Conservation (phyloP, 1,284 basidiomycete genomes). For the Moniliella sp. region DNA sequence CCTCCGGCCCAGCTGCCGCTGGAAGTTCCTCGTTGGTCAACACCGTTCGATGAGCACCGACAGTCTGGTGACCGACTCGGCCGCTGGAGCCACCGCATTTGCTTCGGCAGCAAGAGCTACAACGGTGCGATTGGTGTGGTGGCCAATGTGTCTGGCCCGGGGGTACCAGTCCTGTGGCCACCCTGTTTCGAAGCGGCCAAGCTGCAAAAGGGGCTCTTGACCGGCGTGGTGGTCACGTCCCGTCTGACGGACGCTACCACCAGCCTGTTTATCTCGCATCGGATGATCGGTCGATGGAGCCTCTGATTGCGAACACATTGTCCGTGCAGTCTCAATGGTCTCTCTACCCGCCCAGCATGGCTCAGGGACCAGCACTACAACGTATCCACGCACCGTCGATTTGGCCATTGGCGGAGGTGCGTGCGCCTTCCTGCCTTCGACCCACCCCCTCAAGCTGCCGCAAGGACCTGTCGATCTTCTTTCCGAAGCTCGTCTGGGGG, state of each 20-base stretch:
- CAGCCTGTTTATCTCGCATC: slow-evolving; percentile 32
- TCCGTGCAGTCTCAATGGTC: slow-evolving; percentile 8
- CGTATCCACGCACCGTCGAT: slow-evolving; percentile 21
- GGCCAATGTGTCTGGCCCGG: slow-evolving; percentile 32
- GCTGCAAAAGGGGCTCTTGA: slow-evolving; percentile 23
- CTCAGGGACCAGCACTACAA: slow-evolving; percentile 11
- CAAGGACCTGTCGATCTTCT: slow-evolving; percentile 29
- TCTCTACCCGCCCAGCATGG: slow-evolving; percentile 20
- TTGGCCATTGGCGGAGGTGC: slow-evolving; percentile 34
- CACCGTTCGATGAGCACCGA: slow-evolving; percentile 28
- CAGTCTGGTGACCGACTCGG: slow-evolving; percentile 34
- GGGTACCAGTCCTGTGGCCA: too few species aligned
- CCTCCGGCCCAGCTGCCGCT: slow-evolving; percentile 16
- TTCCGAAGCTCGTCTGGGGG: slow-evolving; percentile 7
- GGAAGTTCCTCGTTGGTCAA: slow-evolving; percentile 31
- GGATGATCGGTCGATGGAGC: slow-evolving; percentile 9
- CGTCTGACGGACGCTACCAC: slow-evolving; percentile 29
- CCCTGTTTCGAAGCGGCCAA: slow-evolving; percentile 35
- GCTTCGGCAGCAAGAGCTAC: slow-evolving; percentile 32
- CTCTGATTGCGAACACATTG: slow-evolving; percentile 11
- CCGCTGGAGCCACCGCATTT: slow-evolving; percentile 35
- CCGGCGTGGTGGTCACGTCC: slow-evolving; percentile 33
- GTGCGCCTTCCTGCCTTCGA: slow-evolving; percentile 32
- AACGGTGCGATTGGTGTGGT: slow-evolving; percentile 34
- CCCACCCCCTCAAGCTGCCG: slow-evolving; percentile 21